phyloP scores from a whole-genome alignment of 805 yeast genomes.

The Metschnikowia drakensbergensis region DNA sequence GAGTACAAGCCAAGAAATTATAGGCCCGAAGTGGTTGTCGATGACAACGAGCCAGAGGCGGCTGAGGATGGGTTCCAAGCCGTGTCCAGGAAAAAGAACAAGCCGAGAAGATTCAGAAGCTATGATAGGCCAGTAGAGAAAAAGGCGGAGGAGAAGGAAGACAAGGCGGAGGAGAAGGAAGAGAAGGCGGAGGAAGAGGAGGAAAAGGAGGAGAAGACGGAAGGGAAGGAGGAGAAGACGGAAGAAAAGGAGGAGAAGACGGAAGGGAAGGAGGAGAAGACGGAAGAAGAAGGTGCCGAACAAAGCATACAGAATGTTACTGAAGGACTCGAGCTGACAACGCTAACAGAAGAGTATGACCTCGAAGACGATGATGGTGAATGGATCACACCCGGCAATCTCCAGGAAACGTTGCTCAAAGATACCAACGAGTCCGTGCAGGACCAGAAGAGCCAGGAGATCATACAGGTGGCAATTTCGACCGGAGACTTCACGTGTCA shows the following conservation, averaged over 20 bases:
- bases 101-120: neutral
- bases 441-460: slow-evolving; percentile 29
- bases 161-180: neutral
- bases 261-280: neutral
- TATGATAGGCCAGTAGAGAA: neutral
- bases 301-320: neutral
- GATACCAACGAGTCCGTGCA: slow-evolving; percentile 59
- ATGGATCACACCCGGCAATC: slow-evolving; percentile 91
- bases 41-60: slow-evolving; percentile 6
- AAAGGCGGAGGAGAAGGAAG: neutral
- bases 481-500: slow-evolving; percentile 98
- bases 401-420: slow-evolving; percentile 63
- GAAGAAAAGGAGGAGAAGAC: neutral
- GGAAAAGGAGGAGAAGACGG: neutral
- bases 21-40: slow-evolving; percentile 2
- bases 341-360: neutral
- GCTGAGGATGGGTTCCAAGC: slow-evolving; percentile 22
- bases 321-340: too few relatives aligned
- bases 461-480: slow-evolving; percentile 74
- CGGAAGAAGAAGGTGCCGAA: neutral
- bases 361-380: slow-evolving; percentile 73
- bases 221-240: neutral
- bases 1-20: slow-evolving; percentile 3
- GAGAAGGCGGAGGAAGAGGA: neutral
- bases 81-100: slow-evolving; percentile 17